These are phyloP conservation scores for Plasmodium chabaudi DNA, from an alignment of 169 alveolate species.

Conservation along the genomic window DNA sequence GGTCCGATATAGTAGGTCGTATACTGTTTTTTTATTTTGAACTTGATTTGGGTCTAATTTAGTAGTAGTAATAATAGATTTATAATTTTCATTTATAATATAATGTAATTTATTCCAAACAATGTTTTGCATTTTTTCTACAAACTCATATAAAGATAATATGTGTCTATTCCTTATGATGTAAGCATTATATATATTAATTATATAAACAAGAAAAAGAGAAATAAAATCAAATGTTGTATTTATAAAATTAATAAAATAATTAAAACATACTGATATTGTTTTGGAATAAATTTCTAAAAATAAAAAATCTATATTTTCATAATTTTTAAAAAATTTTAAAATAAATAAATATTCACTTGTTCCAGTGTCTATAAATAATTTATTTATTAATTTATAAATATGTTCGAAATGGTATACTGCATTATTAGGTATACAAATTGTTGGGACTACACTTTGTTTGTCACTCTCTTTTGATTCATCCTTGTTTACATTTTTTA, in stretches of 20 bases:
- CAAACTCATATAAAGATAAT: slow-evolving; percentile 17
- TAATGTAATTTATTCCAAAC: slow-evolving; percentile 34
- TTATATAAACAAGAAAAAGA: slow-evolving; percentile 40
- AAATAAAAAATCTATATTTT: slow-evolving; percentile 42
- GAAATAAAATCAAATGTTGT: slow-evolving; percentile 42
- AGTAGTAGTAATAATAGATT: not conserved
- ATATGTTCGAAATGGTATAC: slow-evolving; percentile 76
- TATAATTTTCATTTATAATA: slow-evolving; percentile 25
- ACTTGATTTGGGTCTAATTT: not conserved
- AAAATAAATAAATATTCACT: slow-evolving; percentile 77
- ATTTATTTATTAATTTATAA: slow-evolving; percentile 79
- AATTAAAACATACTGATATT: slow-evolving; percentile 35
- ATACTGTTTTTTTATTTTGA: not conserved
- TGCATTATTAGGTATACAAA: slow-evolving; percentile 25
- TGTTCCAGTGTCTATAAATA: slow-evolving; percentile 81
- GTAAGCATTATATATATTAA: slow-evolving; percentile 20
- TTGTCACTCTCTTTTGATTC: not conserved
- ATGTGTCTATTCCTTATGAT: slow-evolving; percentile 16
- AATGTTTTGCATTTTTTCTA: slow-evolving; percentile 22
- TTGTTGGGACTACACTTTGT: not conserved
- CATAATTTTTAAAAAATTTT: slow-evolving; percentile 75
- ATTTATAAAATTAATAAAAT: slow-evolving; percentile 22
- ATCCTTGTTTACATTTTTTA: not conserved
- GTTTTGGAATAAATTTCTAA: slow-evolving; percentile 54
- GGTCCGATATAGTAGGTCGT: not conserved